These are phyloP conservation scores for Hypoxylon sp. DNA, from an alignment of 2,329 filamentous ascomycete species.

Conservation along the genomic window DNA sequence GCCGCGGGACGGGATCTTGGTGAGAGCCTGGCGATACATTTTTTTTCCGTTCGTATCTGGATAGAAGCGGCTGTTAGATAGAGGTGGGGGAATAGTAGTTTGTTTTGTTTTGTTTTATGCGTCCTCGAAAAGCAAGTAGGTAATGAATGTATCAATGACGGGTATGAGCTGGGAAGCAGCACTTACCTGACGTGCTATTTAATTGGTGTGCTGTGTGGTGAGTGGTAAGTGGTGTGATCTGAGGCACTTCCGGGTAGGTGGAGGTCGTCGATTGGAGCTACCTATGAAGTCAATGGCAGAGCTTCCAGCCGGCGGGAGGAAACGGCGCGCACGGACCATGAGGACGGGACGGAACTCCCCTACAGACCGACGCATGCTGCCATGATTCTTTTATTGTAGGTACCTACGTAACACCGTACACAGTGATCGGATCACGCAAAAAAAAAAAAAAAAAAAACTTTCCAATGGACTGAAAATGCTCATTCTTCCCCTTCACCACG, in stretches of 20 bases:
- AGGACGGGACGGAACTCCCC: conserved; percentile 30
- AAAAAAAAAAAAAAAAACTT: too few species aligned
- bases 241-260: conserved; percentile 30
- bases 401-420: conserved; percentile 29
- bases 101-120: too few species aligned
- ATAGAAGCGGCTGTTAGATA: too few species aligned
- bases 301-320: conserved; percentile 19
- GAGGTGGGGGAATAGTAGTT: too few species aligned
- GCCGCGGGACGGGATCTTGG: conserved; percentile 63
- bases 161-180: conserved; percentile 6
- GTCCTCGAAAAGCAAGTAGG: not conserved
- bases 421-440: conserved; percentile 29
- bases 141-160: too few species aligned
- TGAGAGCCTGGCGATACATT: conserved; percentile 74
- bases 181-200: conserved; percentile 16
- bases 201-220: conserved; percentile 26
- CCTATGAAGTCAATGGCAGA: conserved; percentile 20
- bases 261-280: conserved; percentile 20
- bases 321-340: conserved; percentile 28
- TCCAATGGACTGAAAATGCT: conserved; percentile 8
- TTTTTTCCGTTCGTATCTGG: too few species aligned
- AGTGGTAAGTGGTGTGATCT: conserved; percentile 20
- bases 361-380: too few species aligned
- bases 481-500: conserved; percentile 23
- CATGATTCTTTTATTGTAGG: too few species aligned